Conservation (phyloP, 495 filamentous ascomycete species). For the Annulohypoxylon stygium region DNA sequence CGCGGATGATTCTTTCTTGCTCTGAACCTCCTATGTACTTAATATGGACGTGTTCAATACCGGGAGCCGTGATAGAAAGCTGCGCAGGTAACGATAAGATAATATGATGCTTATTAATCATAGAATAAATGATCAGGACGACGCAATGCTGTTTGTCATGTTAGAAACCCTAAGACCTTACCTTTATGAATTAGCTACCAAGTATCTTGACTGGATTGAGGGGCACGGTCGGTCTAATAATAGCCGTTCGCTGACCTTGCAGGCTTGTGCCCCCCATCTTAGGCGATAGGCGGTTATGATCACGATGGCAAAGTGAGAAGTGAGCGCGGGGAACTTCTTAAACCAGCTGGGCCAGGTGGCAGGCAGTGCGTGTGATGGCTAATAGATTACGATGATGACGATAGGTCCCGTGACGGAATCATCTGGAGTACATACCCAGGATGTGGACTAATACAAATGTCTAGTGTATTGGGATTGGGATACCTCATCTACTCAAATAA, state of each 20-base stretch:
- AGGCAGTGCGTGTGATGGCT: conserved; percentile 29
- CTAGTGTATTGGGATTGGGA: not conserved
- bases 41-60: not conserved
- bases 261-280: conserved; percentile 16
- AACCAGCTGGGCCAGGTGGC: conserved; percentile 25
- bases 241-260: no score
- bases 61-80: not conserved
- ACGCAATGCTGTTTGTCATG: conserved; percentile 6
- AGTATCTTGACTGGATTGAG: not conserved
- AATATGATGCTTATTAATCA: no score
- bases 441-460: not conserved
- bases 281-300: conserved; percentile 12
- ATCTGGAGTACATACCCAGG: conserved; percentile 24
- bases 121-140: no score
- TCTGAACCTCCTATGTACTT: not conserved
- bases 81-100: no score
- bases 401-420: conserved; percentile 44
- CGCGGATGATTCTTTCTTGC: conserved; percentile 19
- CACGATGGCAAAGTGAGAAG: conserved; percentile 26
- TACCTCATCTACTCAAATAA: not conserved
- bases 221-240: no score
- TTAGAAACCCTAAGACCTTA: conserved; percentile 9
- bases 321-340: conserved; percentile 20
- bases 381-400: conserved; percentile 41
- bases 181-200: conserved; percentile 1